phyloP scores from a whole-genome alignment of 169 alveolate genomes.

The Perkinsus marinus region DNA sequence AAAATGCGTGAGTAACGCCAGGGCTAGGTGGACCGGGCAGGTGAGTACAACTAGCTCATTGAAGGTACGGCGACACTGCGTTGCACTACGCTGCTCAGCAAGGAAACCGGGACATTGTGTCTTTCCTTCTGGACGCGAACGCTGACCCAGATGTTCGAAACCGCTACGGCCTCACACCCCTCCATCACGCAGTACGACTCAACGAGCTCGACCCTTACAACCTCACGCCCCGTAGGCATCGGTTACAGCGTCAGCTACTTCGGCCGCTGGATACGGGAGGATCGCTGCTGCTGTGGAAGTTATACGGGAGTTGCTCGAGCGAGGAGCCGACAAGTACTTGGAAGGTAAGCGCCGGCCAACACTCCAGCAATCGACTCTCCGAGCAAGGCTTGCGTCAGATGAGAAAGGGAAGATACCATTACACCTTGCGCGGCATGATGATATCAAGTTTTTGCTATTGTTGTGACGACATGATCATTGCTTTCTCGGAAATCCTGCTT shows the following conservation, averaged over 20 bases:
- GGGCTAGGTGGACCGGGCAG: background rate
- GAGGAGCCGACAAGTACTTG: background rate
- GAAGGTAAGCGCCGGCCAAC: background rate
- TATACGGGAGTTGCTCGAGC: background rate
- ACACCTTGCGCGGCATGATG: background rate
- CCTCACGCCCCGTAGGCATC: background rate
- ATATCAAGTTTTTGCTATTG: background rate
- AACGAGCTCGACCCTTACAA: background rate
- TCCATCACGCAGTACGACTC: background rate
- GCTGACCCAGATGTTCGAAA: background rate
- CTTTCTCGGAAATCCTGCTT: no score
- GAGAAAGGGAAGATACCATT: background rate
- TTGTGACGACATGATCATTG: background rate
- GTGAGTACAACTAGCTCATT: background rate
- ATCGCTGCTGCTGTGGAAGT: background rate
- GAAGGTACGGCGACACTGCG: background rate
- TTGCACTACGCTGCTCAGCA: background rate
- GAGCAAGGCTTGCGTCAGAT: background rate
- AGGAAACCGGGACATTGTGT: background rate
- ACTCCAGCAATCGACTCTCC: background rate
- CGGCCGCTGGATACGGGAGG: background rate
- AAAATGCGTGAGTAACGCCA: background rate
- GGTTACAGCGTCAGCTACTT: background rate
- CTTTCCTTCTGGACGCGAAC: background rate
- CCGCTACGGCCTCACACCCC: background rate